Base-by-base conservation (phyloP, 305 asterid genomes). In the Fraxinus baroniana region DNA sequence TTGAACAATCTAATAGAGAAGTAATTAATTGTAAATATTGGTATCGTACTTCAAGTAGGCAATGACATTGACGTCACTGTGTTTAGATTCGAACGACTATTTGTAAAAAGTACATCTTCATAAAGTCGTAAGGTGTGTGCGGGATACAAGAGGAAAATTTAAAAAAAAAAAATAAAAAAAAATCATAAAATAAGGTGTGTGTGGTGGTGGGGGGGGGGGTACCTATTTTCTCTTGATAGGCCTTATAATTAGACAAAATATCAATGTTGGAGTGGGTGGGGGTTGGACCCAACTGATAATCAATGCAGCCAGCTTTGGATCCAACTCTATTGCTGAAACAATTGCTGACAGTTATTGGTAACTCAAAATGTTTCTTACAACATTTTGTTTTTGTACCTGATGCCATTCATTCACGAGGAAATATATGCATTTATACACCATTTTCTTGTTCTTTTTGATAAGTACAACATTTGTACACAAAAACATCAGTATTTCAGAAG, bases 221-320 rank as follows among this genome's bases (percentile, higher is more conserved):
- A 6, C 13, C 4, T 6, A 18, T 8, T 60, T 60, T 60, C 70
- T 60, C 70, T 60, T 60, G 20, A 60, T 20, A 26, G 30, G 30
- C 18, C 18, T 10, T 66, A 24, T 26, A 26, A 68, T 68, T 13
- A 26, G 18, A 68, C 37, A 28, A 28, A 68, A 30, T 26, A 68
- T 68, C 74, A 68, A 17, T 68, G 9, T 68, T 68, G 39, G 39
- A 68, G 74, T 64, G 72, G 72, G 72, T 64, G 32, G 73, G 74
- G 6, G 74, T 68, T 68, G 74, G 74, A 12, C 74, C 74, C 74
- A 68, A 68, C 37, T 68, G 74, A 68, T 68, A 28, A 68, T 68
- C 20, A 68, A 68, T 68, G 74, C 37, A 10, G 74, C 74, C 39
- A 68, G 39, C 74, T 30, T 28, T 68, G 74, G 74, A 28, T 68